Evolutionary conservation across 306 rosid genomes (phyloP).

Genomic region (Carpinus fangiana): DNA sequence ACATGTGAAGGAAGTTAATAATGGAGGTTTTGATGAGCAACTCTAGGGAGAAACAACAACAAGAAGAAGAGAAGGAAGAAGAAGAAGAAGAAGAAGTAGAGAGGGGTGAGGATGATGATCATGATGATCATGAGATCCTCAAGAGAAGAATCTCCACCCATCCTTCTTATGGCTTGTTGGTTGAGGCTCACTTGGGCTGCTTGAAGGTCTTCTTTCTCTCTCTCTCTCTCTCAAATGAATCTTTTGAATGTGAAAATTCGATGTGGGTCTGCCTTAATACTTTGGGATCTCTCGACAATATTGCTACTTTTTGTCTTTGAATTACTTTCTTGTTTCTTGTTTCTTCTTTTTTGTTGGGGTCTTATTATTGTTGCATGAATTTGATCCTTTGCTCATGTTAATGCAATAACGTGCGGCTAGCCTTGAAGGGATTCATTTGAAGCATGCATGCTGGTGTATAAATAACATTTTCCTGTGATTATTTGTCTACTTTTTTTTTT

Average conservation of each 20-base stretch:
- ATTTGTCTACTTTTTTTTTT: slow-evolving; percentile 1
- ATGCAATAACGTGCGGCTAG: neutral
- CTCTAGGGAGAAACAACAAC: slow-evolving; percentile 12
- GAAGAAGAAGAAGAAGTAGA: slow-evolving; percentile 13
- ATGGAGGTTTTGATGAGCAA: slow-evolving; percentile 53
- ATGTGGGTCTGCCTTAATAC: neutral
- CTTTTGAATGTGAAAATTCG: neutral
- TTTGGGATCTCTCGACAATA: neutral
- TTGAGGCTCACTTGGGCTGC: slow-evolving; percentile 74
- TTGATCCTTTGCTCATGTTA: neutral
- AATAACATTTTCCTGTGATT: neutral
- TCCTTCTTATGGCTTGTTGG: slow-evolving; percentile 61
- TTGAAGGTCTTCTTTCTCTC: slow-evolving; percentile 54
- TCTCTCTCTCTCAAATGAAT: neutral
- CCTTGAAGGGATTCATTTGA: neutral
- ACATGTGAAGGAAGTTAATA: neutral
- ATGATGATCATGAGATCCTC: slow-evolving; percentile 40
- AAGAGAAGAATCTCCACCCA: slow-evolving; percentile 74
- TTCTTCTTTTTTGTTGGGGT: neutral
- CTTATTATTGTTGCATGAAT: neutral
- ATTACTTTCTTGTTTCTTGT: neutral
- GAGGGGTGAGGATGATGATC: slow-evolving; percentile 26
- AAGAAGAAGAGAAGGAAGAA: slow-evolving; percentile 15
- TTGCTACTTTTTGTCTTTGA: neutral
- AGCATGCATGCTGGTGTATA: neutral